phyloP scores from a whole-genome alignment of 2,329 filamentous ascomycete species.

The Rutstroemia sp. region DNA sequence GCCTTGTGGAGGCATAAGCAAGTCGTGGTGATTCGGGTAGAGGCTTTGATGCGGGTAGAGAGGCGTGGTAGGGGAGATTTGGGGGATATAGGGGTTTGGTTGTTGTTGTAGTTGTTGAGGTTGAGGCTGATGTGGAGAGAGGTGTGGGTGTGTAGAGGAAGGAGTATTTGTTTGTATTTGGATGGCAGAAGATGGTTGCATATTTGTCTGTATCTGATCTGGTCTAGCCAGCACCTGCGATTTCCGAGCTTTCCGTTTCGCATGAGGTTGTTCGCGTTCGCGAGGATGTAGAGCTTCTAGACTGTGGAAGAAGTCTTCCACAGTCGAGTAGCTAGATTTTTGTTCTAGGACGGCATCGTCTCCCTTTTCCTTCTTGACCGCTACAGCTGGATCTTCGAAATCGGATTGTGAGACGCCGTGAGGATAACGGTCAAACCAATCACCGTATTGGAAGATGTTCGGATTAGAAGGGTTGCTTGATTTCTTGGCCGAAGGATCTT shows the following conservation, averaged over 20 bases:
- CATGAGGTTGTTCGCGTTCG: conserved; percentile 16
- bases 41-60: conserved; percentile 27
- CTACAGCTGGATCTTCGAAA: conserved; percentile 66
- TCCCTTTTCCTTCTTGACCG: conserved; percentile 65
- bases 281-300: conserved; percentile 53
- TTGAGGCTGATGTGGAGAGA: conserved; percentile 1
- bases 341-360: conserved; percentile 87
- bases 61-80: conserved; percentile 26
- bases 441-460: conserved; percentile 85
- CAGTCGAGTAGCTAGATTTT: conserved; percentile 82
- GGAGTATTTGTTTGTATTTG: background rate
- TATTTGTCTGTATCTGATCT: conserved; percentile 22
- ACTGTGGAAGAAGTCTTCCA: conserved; percentile 88
- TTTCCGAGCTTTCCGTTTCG: conserved; percentile 37
- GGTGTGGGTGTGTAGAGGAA: conserved; percentile 10
- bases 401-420: conserved; percentile 82
- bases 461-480: conserved; percentile 41
- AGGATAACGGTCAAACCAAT: conserved; percentile 95
- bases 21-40: conserved; percentile 38
- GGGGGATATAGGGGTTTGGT: conserved; percentile 17
- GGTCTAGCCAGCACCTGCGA: conserved; percentile 23
- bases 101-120: conserved; percentile 1
- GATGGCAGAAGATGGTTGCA: conserved; percentile 10
- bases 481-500: conserved; percentile 45
- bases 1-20: conserved; percentile 39